Evolutionary conservation across 495 filamentous ascomycete species (phyloP).

Genomic region (Penicillium steckii): DNA sequence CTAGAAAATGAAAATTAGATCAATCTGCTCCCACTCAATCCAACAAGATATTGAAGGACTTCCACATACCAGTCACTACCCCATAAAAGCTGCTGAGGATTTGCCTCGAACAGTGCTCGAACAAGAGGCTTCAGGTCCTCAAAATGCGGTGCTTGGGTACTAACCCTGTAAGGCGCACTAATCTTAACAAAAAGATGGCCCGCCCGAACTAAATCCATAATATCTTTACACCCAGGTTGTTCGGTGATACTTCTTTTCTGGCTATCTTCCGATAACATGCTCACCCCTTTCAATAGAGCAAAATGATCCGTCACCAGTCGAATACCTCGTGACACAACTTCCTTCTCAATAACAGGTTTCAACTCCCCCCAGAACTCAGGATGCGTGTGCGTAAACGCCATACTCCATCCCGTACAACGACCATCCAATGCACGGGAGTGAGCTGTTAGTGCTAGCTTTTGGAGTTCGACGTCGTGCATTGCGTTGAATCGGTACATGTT

Average conservation of each 20-base stretch:
- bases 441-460: slow-evolving; percentile 17
- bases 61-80: slow-evolving; percentile 26
- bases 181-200: slow-evolving; percentile 25
- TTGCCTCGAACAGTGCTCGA: slow-evolving; percentile 15
- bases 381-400: slow-evolving; percentile 28
- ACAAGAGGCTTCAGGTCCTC: slow-evolving; percentile 19
- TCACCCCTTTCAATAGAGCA: slow-evolving; percentile 20
- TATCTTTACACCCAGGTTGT: slow-evolving; percentile 18
- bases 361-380: slow-evolving; percentile 24
- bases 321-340: slow-evolving; percentile 14
- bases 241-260: slow-evolving; percentile 8
- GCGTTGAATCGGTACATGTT: slow-evolving; percentile 26
- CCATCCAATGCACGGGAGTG: slow-evolving; percentile 12
- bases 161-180: slow-evolving; percentile 28
- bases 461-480: slow-evolving; percentile 23
- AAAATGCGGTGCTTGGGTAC: slow-evolving; percentile 14
- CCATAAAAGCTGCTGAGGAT: slow-evolving; percentile 18
- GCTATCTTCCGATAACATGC: slow-evolving; percentile 14
- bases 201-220: slow-evolving; percentile 18
- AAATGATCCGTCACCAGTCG: slow-evolving; percentile 26
- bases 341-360: slow-evolving; percentile 14
- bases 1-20: slow-evolving; percentile 1
- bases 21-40: neutral
- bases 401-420: slow-evolving; percentile 19
- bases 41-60: neutral